Evolutionary conservation across 225 moss, liverwort and hornwort species (phyloP).

Genomic region (Polytrichum commune): DNA sequence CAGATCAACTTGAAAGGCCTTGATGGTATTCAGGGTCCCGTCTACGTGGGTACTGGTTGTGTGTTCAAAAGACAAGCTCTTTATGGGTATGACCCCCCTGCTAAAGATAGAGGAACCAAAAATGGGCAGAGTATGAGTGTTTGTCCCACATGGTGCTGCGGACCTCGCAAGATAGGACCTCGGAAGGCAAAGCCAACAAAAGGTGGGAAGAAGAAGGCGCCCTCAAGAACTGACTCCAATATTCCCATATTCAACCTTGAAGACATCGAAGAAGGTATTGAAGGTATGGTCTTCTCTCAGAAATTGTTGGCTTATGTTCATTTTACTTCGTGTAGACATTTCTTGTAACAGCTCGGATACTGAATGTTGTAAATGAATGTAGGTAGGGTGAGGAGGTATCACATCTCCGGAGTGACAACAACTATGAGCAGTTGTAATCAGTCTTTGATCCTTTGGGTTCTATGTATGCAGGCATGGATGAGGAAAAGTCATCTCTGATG

Average conservation of each 20-base stretch:
- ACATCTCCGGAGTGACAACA: too few relatives aligned
- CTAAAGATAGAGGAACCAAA: slow-evolving; percentile 45
- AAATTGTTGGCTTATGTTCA: too few relatives aligned
- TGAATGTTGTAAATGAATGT: too few relatives aligned
- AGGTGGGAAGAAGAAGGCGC: slow-evolving; percentile 41
- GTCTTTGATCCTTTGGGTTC: background rate
- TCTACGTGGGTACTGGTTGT: slow-evolving; percentile 86
- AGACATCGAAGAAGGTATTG: slow-evolving; percentile 77
- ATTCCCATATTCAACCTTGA: slow-evolving; percentile 66
- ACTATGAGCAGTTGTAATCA: too few relatives aligned
- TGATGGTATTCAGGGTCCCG: slow-evolving; percentile 84
- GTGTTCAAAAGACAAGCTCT: slow-evolving; percentile 71
- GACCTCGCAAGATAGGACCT: slow-evolving; percentile 53
- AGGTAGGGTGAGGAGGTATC: too few relatives aligned
- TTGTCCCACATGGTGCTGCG: slow-evolving; percentile 56
- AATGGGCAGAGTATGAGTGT: slow-evolving; percentile 23
- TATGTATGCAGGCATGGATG: slow-evolving; percentile 51
- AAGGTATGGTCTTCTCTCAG: slow-evolving; percentile 26
- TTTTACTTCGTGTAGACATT: too few relatives aligned
- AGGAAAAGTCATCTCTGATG: slow-evolving; percentile 74
- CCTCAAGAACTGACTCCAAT: slow-evolving; percentile 48
- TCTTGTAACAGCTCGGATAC: too few relatives aligned
- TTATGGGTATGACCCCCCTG: slow-evolving; percentile 72
- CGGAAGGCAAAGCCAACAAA: slow-evolving; percentile 35
- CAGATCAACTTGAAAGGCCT: slow-evolving; percentile 93